These are phyloP conservation scores for Salmacisia buchloeana DNA, from an alignment of 1,284 basidiomycete genomes.

Conservation along the genomic window DNA sequence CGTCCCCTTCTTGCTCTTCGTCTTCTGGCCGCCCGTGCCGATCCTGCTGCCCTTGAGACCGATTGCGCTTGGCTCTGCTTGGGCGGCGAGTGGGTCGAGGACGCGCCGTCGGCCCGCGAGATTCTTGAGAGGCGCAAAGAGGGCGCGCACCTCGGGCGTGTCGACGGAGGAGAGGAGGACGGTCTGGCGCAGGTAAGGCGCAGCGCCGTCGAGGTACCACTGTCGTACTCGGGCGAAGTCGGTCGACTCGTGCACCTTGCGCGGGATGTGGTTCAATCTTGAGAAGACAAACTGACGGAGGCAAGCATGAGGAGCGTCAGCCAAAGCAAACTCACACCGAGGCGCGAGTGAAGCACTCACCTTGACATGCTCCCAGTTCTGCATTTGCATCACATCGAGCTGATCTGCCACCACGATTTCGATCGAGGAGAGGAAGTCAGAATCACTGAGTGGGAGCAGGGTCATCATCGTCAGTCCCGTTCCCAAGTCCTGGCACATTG, in stretches of 20 bases:
- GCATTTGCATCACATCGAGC: conserved; percentile 88
- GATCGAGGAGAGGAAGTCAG: conserved; percentile 87
- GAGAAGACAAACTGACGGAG: conserved; percentile 71
- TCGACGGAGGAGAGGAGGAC: conserved; percentile 83
- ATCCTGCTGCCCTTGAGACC: no score
- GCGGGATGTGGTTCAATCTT: conserved; percentile 79
- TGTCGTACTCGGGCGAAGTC: conserved; percentile 96
- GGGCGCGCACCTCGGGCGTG: conserved; percentile 74
- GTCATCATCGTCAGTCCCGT: conserved; percentile 8
- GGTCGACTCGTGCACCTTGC: conserved; percentile 75
- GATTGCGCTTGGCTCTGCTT: no score
- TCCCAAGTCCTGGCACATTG: neutral
- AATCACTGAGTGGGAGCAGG: conserved; percentile 57
- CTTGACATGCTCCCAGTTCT: conserved; percentile 98
- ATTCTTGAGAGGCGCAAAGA: conserved; percentile 76
- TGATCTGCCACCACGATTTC: conserved; percentile 92
- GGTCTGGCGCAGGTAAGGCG: conserved; percentile 70
- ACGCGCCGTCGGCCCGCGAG: conserved; percentile 68
- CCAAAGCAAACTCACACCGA: neutral
- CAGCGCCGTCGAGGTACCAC: conserved; percentile 93
- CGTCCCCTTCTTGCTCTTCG: conserved; percentile 1
- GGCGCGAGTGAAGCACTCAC: conserved; percentile 53
- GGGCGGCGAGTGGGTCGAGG: neutral
- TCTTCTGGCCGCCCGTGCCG: neutral
- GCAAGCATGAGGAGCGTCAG: neutral